Conservation (phyloP, 331 rosid genomes). For the Pyracantha coccinea region DNA sequence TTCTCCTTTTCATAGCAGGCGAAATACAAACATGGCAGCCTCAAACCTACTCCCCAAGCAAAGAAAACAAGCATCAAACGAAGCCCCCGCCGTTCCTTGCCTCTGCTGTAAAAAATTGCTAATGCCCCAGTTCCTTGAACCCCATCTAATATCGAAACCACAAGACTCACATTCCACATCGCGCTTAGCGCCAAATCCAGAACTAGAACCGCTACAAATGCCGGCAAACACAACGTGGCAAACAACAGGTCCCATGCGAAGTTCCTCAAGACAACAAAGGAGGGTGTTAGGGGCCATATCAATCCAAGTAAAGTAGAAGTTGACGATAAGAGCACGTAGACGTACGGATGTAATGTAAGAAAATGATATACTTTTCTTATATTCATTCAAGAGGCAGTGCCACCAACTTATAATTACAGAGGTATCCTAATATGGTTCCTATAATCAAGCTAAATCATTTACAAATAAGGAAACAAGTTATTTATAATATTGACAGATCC, state of each 20-base stretch:
- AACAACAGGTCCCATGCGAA: neutral
- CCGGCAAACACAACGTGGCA: constrained; percentile 2
- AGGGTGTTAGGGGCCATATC: constrained; percentile 7
- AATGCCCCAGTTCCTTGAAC: constrained; percentile 33
- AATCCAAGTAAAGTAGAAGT: constrained; percentile 23
- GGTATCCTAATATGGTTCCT: no score
- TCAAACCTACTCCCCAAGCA: constrained; percentile 31
- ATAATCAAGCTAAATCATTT: no score
- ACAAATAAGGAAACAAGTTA: no score
- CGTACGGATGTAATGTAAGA: constrained; percentile 31
- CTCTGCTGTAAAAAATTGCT: constrained; percentile 29
- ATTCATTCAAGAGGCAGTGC: no score
- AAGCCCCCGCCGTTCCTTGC: constrained; percentile 25
- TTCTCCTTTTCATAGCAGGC: constrained; percentile 28
- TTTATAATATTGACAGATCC: no score
- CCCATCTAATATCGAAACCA: constrained; percentile 40
- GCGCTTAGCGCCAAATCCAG: constrained; percentile 44
- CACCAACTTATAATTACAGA: no score
- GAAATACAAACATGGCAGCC: constrained; percentile 24
- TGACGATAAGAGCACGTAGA: constrained; percentile 20
- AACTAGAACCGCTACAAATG: constrained; percentile 14
- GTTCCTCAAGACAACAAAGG: neutral
- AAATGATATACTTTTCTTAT: no score
- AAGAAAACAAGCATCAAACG: constrained; percentile 55
- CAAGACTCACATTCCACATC: constrained; percentile 54